Conservation (phyloP, 164 flowering plant genomes). For the Vitis riparia region DNA sequence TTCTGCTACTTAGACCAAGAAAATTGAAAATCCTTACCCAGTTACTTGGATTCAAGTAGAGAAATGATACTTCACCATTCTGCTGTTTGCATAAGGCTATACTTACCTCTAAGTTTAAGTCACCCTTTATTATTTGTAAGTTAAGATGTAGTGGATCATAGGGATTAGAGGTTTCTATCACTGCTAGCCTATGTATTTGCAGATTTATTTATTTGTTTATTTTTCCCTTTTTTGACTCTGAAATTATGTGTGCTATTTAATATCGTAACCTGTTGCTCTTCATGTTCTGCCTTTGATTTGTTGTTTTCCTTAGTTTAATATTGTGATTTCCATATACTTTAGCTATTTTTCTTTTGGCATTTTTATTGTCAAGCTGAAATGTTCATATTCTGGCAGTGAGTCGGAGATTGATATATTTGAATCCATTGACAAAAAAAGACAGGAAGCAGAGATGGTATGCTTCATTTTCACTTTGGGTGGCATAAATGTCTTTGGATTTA, state of each 20-base stretch:
- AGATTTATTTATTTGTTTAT: not conserved
- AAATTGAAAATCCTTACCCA: not conserved
- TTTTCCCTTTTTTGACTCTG: too few species aligned
- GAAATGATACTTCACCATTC: not conserved
- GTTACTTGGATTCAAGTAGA: not conserved
- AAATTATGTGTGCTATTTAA: too few species aligned
- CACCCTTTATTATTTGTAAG: too few species aligned
- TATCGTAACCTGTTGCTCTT: too few species aligned
- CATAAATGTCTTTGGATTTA: not conserved
- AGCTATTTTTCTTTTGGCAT: not conserved
- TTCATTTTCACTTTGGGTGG: not conserved
- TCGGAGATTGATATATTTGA: constrained; percentile 95
- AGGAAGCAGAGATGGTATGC: constrained; percentile 74
- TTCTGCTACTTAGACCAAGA: not conserved
- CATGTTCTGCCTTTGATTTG: too few species aligned
- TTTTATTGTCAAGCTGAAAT: not conserved
- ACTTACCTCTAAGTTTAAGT: not conserved
- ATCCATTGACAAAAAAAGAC: constrained; percentile 80
- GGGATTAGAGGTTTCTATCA: too few species aligned
- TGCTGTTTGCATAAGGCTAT: not conserved
- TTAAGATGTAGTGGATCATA: too few species aligned
- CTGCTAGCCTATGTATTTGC: not conserved
- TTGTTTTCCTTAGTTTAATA: too few species aligned
- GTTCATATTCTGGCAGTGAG: constrained; percentile 52
- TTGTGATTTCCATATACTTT: not conserved